Evolutionary conservation across 2,329 filamentous ascomycete genomes (phyloP).

Genomic region (Purpureocillium lavendulum): DNA sequence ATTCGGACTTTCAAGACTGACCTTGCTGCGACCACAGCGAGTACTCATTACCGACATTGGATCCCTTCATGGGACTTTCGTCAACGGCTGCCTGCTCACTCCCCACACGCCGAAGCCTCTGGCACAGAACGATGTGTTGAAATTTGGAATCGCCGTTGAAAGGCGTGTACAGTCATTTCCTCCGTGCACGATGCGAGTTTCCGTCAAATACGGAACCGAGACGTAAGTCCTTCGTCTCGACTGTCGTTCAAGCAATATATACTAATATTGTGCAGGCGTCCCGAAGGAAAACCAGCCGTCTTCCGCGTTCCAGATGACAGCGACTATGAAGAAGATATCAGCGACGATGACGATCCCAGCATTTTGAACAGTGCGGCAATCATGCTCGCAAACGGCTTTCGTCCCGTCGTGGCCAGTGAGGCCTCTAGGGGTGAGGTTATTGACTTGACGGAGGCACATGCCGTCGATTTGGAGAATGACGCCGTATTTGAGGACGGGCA

Average conservation of each 20-base stretch:
- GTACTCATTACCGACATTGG: slow-evolving; percentile 36
- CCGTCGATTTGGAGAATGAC: slow-evolving; percentile 2
- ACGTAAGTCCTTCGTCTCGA: slow-evolving; percentile 10
- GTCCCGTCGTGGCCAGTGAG: slow-evolving; percentile 11
- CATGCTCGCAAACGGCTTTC: slow-evolving; percentile 18
- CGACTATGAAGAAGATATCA: slow-evolving; percentile 19
- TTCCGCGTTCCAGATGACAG: slow-evolving; percentile 36
- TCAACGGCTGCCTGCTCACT: slow-evolving; percentile 24
- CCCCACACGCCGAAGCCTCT: slow-evolving; percentile 11
- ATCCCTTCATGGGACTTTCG: slow-evolving; percentile 46
- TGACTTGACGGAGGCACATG: slow-evolving; percentile 14
- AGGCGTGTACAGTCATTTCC: slow-evolving; percentile 24
- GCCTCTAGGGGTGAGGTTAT: slow-evolving; percentile 2
- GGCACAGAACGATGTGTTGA: slow-evolving; percentile 20
- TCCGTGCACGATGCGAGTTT: slow-evolving; percentile 27
- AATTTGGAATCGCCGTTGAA: slow-evolving; percentile 27
- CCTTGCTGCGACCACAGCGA: slow-evolving; percentile 26
- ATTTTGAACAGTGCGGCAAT: slow-evolving; percentile 17
- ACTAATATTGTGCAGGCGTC: slow-evolving; percentile 15
- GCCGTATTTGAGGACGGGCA: not conserved
- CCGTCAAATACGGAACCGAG: slow-evolving; percentile 17
- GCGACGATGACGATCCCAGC: slow-evolving; percentile 16
- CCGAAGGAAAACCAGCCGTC: slow-evolving; percentile 16
- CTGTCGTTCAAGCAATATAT: too few relatives aligned
- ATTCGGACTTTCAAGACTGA: slow-evolving; percentile 13